A percentile compares a stretch with the other conserved stretches of the same genome.
Evolutionary conservation across 2,329 filamentous ascomycete genomes (phyloP).

Genomic region (Incumbomyces delicatus): DNA sequence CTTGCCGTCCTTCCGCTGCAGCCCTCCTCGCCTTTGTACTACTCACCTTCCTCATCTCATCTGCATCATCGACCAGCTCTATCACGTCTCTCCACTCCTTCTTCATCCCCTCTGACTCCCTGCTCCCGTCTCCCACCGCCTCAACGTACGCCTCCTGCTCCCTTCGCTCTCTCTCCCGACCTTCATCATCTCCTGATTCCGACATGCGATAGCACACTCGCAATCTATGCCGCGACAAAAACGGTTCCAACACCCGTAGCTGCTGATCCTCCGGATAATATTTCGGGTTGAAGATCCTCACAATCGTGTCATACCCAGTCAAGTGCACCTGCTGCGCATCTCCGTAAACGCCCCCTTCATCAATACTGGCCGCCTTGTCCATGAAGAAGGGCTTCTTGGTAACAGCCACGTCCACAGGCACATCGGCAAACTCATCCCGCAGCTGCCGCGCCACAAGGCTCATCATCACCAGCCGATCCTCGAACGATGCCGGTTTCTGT

Average conservation of each 20-base stretch:
- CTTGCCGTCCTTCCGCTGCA: conserved; percentile 21
- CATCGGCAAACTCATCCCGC: background rate
- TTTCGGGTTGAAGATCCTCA: conserved; percentile 39
- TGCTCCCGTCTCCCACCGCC: conserved; percentile 29
- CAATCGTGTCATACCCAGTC: conserved; percentile 40
- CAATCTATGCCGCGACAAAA: conserved; percentile 35
- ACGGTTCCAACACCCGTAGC: conserved; percentile 31
- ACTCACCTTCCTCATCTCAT: conserved; percentile 28
- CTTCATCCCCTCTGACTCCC: conserved; percentile 29
- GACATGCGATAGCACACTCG: conserved; percentile 35
- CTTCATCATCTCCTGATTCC: conserved; percentile 26
- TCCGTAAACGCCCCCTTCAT: conserved; percentile 28
- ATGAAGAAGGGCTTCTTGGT: conserved; percentile 40
- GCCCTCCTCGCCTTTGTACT: conserved; percentile 35
- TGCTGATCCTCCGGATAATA: conserved; percentile 37
- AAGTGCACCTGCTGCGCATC: conserved; percentile 36
- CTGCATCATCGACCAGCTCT: conserved; percentile 31
- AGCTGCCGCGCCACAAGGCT: conserved; percentile 36
- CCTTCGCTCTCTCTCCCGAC: conserved; percentile 16
- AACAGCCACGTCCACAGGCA: conserved; percentile 36
- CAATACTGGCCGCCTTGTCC: conserved; percentile 38
- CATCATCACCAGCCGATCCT: conserved; percentile 42
- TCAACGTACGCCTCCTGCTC: conserved; percentile 31
- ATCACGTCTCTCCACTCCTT: conserved; percentile 35
- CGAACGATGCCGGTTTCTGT: conserved; percentile 38